These are phyloP conservation scores for Apostasia shenzhenica DNA, from an alignment of 106 monocot species.

Conservation along the genomic window DNA sequence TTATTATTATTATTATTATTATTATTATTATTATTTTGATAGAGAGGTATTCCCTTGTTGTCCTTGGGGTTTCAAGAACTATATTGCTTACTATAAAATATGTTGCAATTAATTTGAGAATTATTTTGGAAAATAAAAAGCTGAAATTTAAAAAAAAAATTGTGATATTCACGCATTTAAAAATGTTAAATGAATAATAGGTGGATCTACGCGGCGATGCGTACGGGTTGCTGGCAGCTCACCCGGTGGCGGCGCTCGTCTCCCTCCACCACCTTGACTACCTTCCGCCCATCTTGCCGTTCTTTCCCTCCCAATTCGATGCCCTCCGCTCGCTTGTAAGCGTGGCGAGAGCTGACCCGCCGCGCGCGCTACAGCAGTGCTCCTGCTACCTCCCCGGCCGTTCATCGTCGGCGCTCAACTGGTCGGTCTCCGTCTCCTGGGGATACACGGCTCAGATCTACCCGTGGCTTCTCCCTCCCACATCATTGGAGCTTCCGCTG, in stretches of 20 bases:
- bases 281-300: constrained; percentile 40
- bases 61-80: too few relatives aligned
- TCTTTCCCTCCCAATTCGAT: constrained; percentile 22
- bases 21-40: too few relatives aligned
- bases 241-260: constrained; percentile 75
- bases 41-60: too few relatives aligned
- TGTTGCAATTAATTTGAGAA: too few relatives aligned
- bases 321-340: constrained; percentile 28
- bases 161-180: too few relatives aligned
- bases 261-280: constrained; percentile 79
- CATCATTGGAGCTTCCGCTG: constrained; percentile 36
- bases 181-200: constrained; percentile 9
- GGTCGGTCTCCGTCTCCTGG: constrained; percentile 87
- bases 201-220: constrained; percentile 60
- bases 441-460: constrained; percentile 77
- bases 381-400: constrained; percentile 51
- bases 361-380: constrained; percentile 54
- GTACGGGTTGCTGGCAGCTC: constrained; percentile 80
- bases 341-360: constrained; percentile 44
- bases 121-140: too few relatives aligned
- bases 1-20: background rate
- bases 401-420: constrained; percentile 11
- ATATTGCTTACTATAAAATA: too few relatives aligned
- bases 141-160: too few relatives aligned
- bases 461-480: constrained; percentile 28